A percentile compares a stretch with the other conserved stretches of the same genome.
Evolutionary conservation across 805 yeast species (phyloP).

Genomic region (Pichia manshurica): DNA sequence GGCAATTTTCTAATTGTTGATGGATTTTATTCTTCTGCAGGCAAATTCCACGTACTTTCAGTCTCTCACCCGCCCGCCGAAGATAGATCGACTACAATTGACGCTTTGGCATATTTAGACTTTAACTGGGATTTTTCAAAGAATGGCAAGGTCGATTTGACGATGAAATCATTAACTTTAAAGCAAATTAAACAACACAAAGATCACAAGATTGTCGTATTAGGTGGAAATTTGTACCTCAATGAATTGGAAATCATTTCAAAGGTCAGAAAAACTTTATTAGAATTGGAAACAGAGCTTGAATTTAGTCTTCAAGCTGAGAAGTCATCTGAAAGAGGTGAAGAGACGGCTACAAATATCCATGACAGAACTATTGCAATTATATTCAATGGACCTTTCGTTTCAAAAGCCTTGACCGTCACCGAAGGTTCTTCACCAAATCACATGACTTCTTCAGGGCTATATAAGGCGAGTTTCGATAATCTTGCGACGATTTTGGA

Average conservation of each 20-base stretch:
- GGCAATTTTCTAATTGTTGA: constrained; percentile 80
- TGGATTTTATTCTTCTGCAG: constrained; percentile 73
- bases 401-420: constrained; percentile 56
- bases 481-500: constrained; percentile 61
- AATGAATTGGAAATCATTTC: constrained; percentile 55
- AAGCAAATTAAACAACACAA: constrained; percentile 34
- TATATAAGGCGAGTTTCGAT: constrained; percentile 67
- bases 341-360: constrained; percentile 10
- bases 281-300: constrained; percentile 44
- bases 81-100: constrained; percentile 55
- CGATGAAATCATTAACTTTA: constrained; percentile 53
- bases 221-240: constrained; percentile 71
- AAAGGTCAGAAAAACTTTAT: constrained; percentile 60
- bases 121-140: constrained; percentile 33
- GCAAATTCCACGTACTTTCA: constrained; percentile 67
- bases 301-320: constrained; percentile 17
- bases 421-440: constrained; percentile 45
- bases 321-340: not conserved
- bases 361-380: constrained; percentile 36
- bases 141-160: constrained; percentile 52
- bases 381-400: constrained; percentile 79
- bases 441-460: constrained; percentile 44
- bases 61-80: constrained; percentile 90
- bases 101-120: constrained; percentile 75
- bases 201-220: constrained; percentile 55